Conservation (phyloP, 768 basidiomycete species). For the Russula abietina region DNA sequence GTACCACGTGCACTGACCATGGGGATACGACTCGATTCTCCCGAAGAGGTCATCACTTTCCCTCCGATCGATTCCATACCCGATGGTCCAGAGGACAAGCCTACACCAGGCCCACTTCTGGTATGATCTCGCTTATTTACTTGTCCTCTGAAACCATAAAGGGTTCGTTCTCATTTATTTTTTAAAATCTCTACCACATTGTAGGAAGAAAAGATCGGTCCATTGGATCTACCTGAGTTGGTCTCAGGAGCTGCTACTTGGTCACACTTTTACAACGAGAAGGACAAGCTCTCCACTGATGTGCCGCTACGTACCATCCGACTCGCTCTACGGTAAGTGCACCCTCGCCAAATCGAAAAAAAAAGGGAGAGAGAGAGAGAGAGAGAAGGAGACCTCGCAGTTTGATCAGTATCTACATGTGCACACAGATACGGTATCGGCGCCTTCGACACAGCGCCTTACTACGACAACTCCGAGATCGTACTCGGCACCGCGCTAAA, state of each 20-base stretch:
- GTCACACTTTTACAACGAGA: constrained; percentile 58
- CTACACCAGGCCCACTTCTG: constrained; percentile 31
- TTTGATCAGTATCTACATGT: background rate
- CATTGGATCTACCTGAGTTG: constrained; percentile 39
- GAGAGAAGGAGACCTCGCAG: background rate
- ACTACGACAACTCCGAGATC: constrained; percentile 76
- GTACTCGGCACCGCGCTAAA: constrained; percentile 63
- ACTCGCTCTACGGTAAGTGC: constrained; percentile 61
- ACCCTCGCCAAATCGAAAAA: background rate
- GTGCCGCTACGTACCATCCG: constrained; percentile 61
- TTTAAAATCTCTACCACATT: background rate
- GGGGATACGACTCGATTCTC: constrained; percentile 39
- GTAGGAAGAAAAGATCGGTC: constrained; percentile 35
- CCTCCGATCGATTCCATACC: constrained; percentile 38
- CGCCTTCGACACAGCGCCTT: constrained; percentile 78
- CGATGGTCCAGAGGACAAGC: constrained; percentile 39
- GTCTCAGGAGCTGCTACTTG: constrained; percentile 71
- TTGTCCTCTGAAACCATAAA: background rate
- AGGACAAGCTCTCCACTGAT: constrained; percentile 49
- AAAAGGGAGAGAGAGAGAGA: too few relatives aligned
- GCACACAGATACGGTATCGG: constrained; percentile 68
- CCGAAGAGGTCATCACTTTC: constrained; percentile 37
- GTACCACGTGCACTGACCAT: constrained; percentile 27
- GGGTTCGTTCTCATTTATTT: too few relatives aligned
- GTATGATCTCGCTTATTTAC: constrained; percentile 27